Evolutionary conservation across 176 grass and related monocot genomes (phyloP).

Genomic region (Cocos nucifera): DNA sequence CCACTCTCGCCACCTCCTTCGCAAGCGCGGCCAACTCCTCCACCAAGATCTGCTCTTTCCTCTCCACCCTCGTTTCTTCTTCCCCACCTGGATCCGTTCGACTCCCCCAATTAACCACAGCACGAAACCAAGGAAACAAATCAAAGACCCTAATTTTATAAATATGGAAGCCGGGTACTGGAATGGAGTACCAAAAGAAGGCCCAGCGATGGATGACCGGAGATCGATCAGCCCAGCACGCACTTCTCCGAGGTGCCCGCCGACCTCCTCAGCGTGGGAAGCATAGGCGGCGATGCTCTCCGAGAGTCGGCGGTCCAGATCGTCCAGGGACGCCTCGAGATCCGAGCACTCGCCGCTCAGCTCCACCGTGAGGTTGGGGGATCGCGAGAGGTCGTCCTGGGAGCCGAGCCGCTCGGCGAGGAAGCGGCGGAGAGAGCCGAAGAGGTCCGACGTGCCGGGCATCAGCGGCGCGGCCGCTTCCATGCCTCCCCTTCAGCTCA

Average conservation of each 20-base stretch:
- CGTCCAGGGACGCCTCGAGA: constrained; percentile 43
- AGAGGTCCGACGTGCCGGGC: constrained; percentile 16
- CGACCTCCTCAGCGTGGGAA: constrained; percentile 27
- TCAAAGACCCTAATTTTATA: neutral
- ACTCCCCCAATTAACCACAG: too few relatives aligned
- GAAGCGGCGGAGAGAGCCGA: constrained; percentile 24
- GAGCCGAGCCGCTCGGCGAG: constrained; percentile 41
- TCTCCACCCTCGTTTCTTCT: constrained; percentile 15
- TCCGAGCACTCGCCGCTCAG: constrained; percentile 43
- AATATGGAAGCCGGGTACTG: constrained; percentile 10
- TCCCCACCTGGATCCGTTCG: neutral
- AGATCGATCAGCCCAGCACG: constrained; percentile 33
- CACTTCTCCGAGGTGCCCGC: constrained; percentile 27
- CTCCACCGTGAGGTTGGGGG: constrained; percentile 46
- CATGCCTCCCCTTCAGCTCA: constrained; percentile 5
- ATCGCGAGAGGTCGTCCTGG: constrained; percentile 42
- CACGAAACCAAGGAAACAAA: neutral
- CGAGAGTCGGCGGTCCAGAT: constrained; percentile 23
- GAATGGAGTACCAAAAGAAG: constrained; percentile 14
- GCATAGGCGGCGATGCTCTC: constrained; percentile 25
- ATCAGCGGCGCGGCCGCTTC: constrained; percentile 13
- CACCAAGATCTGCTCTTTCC: constrained; percentile 30
- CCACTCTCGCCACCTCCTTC: constrained; percentile 72
- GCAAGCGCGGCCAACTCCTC: constrained; percentile 66
- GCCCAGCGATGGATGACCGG: constrained; percentile 14